Conservation (phyloP, 1,284 basidiomycete genomes). For the Microbotryomycetes sp. region DNA sequence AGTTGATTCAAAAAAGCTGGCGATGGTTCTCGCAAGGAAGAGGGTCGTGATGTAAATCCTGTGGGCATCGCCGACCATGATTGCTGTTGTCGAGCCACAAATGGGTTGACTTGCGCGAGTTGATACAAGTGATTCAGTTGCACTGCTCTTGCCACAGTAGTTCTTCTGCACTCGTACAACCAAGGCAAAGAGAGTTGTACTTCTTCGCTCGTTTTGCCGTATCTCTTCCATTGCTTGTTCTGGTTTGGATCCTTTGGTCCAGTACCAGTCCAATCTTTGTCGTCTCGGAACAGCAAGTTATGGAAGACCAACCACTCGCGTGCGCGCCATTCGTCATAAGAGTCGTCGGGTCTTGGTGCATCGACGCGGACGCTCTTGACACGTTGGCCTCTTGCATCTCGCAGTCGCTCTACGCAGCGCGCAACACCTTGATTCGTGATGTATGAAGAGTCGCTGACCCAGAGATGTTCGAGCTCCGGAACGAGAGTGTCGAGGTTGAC, state of each 20-base stretch:
- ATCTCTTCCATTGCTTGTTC: background rate
- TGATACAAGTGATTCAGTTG: no score
- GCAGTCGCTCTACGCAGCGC: constrained; percentile 16
- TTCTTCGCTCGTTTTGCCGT: background rate
- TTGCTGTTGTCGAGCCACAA: no score
- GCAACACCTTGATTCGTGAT: constrained; percentile 25
- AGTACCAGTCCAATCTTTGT: constrained; percentile 13
- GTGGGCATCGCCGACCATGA: no score
- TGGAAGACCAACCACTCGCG: constrained; percentile 26
- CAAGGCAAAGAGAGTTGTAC: background rate
- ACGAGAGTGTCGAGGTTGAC: constrained; percentile 10
- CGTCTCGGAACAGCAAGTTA: constrained; percentile 16
- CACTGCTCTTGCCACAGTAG: no score
- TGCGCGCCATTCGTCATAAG: constrained; percentile 6
- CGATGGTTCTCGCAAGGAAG: no score
- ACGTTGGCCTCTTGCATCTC: constrained; percentile 4
- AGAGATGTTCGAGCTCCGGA: constrained; percentile 13
- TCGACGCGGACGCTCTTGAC: constrained; percentile 14
- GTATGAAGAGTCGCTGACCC: constrained; percentile 9
- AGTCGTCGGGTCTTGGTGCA: background rate
- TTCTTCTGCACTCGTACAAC: no score
- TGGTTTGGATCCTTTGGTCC: constrained; percentile 1
- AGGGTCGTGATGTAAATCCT: no score
- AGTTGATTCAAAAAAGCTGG: no score
- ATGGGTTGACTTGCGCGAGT: no score